phyloP scores from a whole-genome alignment of 225 moss, liverwort and hornwort genomes.

The Sphagnum tenellum region DNA sequence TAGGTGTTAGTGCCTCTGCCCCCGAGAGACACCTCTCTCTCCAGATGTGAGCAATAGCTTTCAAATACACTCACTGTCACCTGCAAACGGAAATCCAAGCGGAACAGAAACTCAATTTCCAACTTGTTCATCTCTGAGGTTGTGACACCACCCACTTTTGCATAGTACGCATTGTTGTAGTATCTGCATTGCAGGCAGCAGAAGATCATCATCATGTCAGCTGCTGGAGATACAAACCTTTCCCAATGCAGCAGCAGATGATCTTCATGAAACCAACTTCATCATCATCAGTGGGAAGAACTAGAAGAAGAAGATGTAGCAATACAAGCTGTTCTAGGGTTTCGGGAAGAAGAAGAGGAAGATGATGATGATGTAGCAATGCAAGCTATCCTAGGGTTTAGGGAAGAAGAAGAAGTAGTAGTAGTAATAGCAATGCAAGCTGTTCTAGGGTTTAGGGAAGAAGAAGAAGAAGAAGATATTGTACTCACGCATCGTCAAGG shows the following conservation, averaged over 20 bases:
- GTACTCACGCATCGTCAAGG: constrained; percentile 45
- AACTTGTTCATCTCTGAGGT: constrained; percentile 47
- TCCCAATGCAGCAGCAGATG: neutral
- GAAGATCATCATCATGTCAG: neutral
- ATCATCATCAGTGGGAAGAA: neutral
- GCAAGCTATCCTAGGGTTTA: neutral
- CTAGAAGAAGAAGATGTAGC: neutral
- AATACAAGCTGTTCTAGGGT: neutral
- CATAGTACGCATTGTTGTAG: constrained; percentile 54
- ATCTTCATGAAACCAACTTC: too few species aligned
- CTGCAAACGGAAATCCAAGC: constrained; percentile 42
- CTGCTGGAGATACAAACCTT: neutral
- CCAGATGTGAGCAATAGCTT: constrained; percentile 40
- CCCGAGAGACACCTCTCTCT: constrained; percentile 28
- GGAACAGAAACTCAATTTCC: constrained; percentile 45
- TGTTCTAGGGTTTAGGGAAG: neutral
- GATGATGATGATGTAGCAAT: too few species aligned
- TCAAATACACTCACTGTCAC: constrained; percentile 44
- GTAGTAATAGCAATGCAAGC: neutral
- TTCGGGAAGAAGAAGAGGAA: too few species aligned
- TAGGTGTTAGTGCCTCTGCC: constrained; percentile 5
- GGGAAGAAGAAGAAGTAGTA: neutral
- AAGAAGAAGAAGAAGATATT: too few species aligned
- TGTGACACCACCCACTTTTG: constrained; percentile 46
- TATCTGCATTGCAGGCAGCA: constrained; percentile 18